Evolutionary conservation across 2,329 filamentous ascomycete genomes (phyloP).

Genomic region (Exophiala aquamarina): DNA sequence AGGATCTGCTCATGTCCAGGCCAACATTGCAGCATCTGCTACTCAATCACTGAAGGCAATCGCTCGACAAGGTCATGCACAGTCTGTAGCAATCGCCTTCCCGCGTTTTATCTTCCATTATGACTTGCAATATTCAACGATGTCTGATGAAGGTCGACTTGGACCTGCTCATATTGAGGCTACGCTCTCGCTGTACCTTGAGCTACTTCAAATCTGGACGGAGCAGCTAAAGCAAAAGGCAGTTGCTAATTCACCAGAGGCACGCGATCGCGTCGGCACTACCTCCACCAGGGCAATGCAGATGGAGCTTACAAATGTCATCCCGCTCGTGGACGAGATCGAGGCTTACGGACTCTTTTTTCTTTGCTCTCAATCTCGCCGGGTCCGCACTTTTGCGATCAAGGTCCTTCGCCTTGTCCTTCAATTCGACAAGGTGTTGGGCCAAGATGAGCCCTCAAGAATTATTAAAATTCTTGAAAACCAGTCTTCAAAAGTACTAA

Average conservation of each 20-base stretch:
- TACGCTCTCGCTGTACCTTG: constrained; percentile 87
- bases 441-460: constrained; percentile 72
- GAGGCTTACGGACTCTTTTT: constrained; percentile 98
- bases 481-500: constrained; percentile 83
- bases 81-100: constrained; percentile 95
- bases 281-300: constrained; percentile 60
- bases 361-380: constrained; percentile 88
- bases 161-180: constrained; percentile 93
- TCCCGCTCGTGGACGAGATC: constrained; percentile 93
- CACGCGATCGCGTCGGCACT: constrained; percentile 50
- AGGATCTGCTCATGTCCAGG: constrained; percentile 91
- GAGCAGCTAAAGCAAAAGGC: constrained; percentile 90
- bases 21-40: constrained; percentile 87
- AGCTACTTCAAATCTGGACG: constrained; percentile 94
- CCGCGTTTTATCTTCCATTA: constrained; percentile 98
- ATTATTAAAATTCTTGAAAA: constrained; percentile 92
- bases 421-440: constrained; percentile 87
- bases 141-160: constrained; percentile 96
- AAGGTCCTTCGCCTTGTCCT: constrained; percentile 88
- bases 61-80: constrained; percentile 85
- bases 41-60: constrained; percentile 93
- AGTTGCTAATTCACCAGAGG: constrained; percentile 67
- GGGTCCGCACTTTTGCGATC: constrained; percentile 86
- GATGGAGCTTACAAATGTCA: constrained; percentile 81
- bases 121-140: constrained; percentile 93